Evolutionary conservation across 1,284 basidiomycete genomes (phyloP).

Genomic region (Ceratobasidium theobromae): DNA sequence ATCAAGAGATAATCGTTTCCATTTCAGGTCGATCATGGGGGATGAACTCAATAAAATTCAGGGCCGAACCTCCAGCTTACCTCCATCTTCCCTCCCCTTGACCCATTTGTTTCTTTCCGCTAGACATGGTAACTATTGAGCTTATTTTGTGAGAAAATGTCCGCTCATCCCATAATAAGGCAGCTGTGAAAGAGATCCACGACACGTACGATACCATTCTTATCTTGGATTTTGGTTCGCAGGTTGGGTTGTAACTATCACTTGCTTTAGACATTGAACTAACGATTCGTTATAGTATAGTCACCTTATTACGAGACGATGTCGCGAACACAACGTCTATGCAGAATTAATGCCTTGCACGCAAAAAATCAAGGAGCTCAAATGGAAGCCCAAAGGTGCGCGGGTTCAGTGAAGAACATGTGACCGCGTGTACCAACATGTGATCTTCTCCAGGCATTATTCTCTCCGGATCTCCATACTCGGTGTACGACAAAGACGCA

Average conservation of each 20-base stretch:
- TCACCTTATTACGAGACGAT: constrained; percentile 96
- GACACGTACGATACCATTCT: constrained; percentile 96
- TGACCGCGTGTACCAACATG: constrained; percentile 15
- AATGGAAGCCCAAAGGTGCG: constrained; percentile 92
- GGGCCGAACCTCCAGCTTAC: not conserved
- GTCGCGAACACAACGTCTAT: constrained; percentile 97
- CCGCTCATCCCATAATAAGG: not conserved
- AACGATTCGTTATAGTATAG: constrained; percentile 68
- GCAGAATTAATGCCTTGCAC: constrained; percentile 99
- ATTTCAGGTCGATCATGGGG: constrained; percentile 17
- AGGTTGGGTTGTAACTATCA: constrained; percentile 56
- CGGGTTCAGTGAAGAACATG: not conserved
- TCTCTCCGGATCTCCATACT: constrained; percentile 97
- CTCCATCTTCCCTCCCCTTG: not conserved
- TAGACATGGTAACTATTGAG: constrained; percentile 3
- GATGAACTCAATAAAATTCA: constrained; percentile 23
- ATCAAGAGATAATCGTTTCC: constrained; percentile 4
- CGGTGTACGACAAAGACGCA: constrained; percentile 91
- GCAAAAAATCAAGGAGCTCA: constrained; percentile 83
- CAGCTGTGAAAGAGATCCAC: constrained; percentile 58
- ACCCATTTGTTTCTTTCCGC: too few relatives aligned
- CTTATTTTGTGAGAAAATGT: not conserved
- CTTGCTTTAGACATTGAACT: constrained; percentile 31
- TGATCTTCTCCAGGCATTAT: constrained; percentile 73
- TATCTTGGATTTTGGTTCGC: constrained; percentile 97